phyloP scores from a whole-genome alignment of 805 yeast genomes.

The Yarrowia keelungensis region DNA sequence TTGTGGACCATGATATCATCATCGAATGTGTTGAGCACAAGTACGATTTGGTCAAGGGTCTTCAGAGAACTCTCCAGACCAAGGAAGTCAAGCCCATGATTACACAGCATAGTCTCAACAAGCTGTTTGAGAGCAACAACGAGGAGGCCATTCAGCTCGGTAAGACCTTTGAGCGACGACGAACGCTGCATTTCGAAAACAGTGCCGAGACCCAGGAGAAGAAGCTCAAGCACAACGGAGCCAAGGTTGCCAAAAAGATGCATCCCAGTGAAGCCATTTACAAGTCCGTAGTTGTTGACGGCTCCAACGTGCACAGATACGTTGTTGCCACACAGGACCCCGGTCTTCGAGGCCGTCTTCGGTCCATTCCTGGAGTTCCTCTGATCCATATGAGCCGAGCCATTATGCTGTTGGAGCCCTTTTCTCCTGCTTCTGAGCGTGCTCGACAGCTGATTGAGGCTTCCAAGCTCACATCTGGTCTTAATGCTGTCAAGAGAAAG shows the following conservation, averaged over 20 bases:
- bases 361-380: slow-evolving; percentile 89
- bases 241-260: slow-evolving; percentile 10
- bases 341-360: slow-evolving; percentile 67
- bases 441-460: slow-evolving; percentile 62
- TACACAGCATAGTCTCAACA: slow-evolving; percentile 94
- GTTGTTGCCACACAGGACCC: slow-evolving; percentile 85
- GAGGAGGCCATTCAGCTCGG: slow-evolving; percentile 82
- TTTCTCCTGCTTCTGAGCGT: slow-evolving; percentile 70
- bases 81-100: slow-evolving; percentile 77
- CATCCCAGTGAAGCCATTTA: slow-evolving; percentile 39
- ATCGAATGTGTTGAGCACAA: slow-evolving; percentile 68
- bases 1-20: slow-evolving; percentile 83
- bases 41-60: slow-evolving; percentile 80
- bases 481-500: slow-evolving; percentile 58
- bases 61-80: slow-evolving; percentile 75
- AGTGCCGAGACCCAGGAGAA: slow-evolving; percentile 23
- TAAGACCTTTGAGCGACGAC: slow-evolving; percentile 84
- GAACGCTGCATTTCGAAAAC: slow-evolving; percentile 75
- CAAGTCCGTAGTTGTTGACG: slow-evolving; percentile 28
- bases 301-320: slow-evolving; percentile 85
- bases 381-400: slow-evolving; percentile 84
- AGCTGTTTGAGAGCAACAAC: slow-evolving; percentile 72
- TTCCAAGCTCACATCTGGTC: slow-evolving; percentile 74
- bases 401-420: slow-evolving; percentile 95
- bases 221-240: slow-evolving; percentile 29